Base-by-base conservation (phyloP, 1,284 basidiomycete genomes). In the Pascua sp. region DNA sequence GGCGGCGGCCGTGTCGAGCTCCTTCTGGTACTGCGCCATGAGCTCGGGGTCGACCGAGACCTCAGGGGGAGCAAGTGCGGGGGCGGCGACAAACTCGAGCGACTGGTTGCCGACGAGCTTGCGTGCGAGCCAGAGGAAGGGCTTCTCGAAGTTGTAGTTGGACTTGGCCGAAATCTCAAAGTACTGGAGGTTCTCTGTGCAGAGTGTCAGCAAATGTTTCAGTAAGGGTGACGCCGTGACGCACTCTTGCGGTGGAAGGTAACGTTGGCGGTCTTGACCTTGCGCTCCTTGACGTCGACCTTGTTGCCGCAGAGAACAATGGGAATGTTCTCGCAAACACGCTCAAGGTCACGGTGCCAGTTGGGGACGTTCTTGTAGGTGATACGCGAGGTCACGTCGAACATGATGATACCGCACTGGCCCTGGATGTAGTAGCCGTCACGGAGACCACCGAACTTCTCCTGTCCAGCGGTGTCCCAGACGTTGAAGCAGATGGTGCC, bases 311-410 rank as follows among this genome's bases (percentile, higher is more conserved):
- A 98, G 56, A 98, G 86, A 41, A 99, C 96, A 72, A 98, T 97
- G 61, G 96, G 52, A 41, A 53, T 53, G 82, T 91, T 96, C 81
- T 98, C 95, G 80, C 96, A 98, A 52, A 99, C 96, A 67, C 96
- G 91, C 82, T 98, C 96, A 69, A 98, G 87, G 79, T 98, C 95
- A 76, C 96, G 89, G 84, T 98, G 93, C 96, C 96, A 99, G 85
- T 98, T 99, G 71, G 96, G 96, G 44, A 99, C 96, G 80, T 98
- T 98, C 85, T 98, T 98, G 85, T 98, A 99, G 56, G 96, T 99
- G 85, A 98, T 99, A 73, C 96, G 88, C 56, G 94, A 95, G 60
- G 96, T 98, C 63, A 99, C 96, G 77, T 98, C 96, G 81, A 99
- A 99, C 96, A 99, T 98, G 86, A 98, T 98, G 83, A 98, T 98